Evolutionary conservation across 805 yeast genomes (phyloP), one percentile per base, ranked within the genome.

Genomic region (Candida sphagnicola): DNA sequence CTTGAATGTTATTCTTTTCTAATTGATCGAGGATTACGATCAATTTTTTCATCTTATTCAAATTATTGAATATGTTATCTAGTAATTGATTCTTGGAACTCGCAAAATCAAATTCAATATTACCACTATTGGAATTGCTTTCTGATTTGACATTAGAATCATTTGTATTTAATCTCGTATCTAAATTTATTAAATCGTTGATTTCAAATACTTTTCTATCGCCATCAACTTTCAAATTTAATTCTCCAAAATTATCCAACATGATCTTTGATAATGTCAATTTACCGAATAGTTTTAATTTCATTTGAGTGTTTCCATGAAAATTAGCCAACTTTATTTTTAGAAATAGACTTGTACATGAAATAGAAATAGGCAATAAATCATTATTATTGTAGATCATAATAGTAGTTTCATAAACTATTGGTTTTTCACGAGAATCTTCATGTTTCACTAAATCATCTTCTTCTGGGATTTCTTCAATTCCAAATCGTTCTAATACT

Each of bases 21-120:
- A 67, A 51, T 41, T 65, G 68, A 31, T 61, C 59, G 28, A 65
- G 45, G n/a, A 65, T 46, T 29, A 52, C 57, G 19, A 66, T 57
- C 34, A 67, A 44, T 32, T 56, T 53, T 18, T 57, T 56, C 34
- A 67, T 49, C 40, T 57, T 57, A 31, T 59, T 53, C 35, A 68
- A 51, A 15, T 48, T 53, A 23, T 50, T 51, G 36, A 68, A 63
- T 3, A 66, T 39, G 10, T 39, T 48, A 13, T 51, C 54, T 14
- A 65, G 43, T 14, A 62, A 44, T 11, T 35, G 35, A 13, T 36
- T 44, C n/a, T 46, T 41, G 18, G 41, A 28, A 23, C 28, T 33
- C 4, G 21, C 35, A 33, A 33, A 33, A 33, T 33, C 35, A 23
- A 33, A 23, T 6, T 33, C 35, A 13, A n/a, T 23, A 33, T 13